Base-by-base conservation (phyloP, 2,329 filamentous ascomycete species). In the Ophiostoma piceae region DNA sequence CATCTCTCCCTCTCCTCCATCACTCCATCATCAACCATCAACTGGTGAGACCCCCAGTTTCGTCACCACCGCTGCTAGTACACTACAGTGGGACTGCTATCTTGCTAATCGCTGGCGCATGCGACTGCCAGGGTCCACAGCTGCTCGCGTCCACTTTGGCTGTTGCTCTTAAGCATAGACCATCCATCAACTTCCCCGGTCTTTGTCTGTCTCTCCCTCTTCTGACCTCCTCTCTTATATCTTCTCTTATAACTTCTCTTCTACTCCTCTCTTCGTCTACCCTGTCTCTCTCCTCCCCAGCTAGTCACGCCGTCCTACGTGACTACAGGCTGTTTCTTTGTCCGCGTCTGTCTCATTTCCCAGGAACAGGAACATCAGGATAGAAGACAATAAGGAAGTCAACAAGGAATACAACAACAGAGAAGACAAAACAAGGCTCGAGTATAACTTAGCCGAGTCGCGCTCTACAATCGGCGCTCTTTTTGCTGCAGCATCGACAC, bases 81-180 rank as follows among this genome's bases (percentile, higher is more conserved):
- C 19, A 35, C 62, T 22, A 41, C 62, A 37, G 60, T 35, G 29
- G 32, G 19, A 65, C 29, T 37, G 62, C 35, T 39, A 65, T 65
- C 62, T 65, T 39, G 62, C 19, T 22, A 35, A 65, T 65, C 62
- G 32, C 29, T 19, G 16, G 60, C 32, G 60, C 60, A 64, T 64
- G 60, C 29, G 29, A 64, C 60, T 14, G 16, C 60, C 62, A 65
- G 32, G 62, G 62, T 65, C 62, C 60, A 64, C 60, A 19, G 57
- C 57, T 37, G 60, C 32, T 64, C 19, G 16, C 60, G 32, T 64
- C 60, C 62, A 64, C 29, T 47, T 41, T 41, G n/a, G 19, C 39
- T 66, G 35, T 14, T 43, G 35, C 64, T 66, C n/a, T 41, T 57
- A 47, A 47, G 43, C 43, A 47, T 47, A 19, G 14, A 19, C 51